Evolutionary conservation across 305 asterid species (phyloP).

Genomic region (Stenogyne calaminthoides): DNA sequence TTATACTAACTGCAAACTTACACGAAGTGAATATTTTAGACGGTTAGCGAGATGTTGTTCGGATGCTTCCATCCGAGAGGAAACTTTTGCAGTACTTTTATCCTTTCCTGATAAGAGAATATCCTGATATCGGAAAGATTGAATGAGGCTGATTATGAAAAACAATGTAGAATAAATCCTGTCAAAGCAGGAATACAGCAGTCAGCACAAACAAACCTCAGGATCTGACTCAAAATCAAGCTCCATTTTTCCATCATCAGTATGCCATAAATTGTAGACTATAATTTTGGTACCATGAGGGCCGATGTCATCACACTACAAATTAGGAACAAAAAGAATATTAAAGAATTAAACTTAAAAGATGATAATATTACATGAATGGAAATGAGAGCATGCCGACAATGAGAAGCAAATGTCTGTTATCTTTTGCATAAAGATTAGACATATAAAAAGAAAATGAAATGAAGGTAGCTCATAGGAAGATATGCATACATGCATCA

Average conservation of each 20-base stretch:
- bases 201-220: constrained; percentile 63
- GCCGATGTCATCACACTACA: constrained; percentile 79
- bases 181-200: constrained; percentile 24
- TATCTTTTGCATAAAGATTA: background rate
- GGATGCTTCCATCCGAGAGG: constrained; percentile 36
- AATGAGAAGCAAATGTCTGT: background rate
- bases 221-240: constrained; percentile 85
- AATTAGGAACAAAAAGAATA: constrained; percentile 24
- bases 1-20: constrained; percentile 42
- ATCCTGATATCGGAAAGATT: constrained; percentile 59
- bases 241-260: constrained; percentile 72
- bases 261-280: constrained; percentile 82
- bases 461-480: constrained; percentile 18
- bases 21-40: constrained; percentile 82
- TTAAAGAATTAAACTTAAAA: background rate
- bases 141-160: constrained; percentile 30
- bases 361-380: constrained; percentile 9
- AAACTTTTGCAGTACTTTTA: constrained; percentile 32
- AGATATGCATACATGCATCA: constrained; percentile 71
- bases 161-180: constrained; percentile 24
- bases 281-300: constrained; percentile 81
- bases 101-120: constrained; percentile 56
- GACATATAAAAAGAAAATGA: constrained; percentile 4
- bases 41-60: constrained; percentile 85
- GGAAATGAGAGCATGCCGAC: constrained; percentile 8